A percentile compares a stretch with the other conserved stretches of the same genome.
Evolutionary conservation across 2,329 filamentous ascomycete genomes (phyloP).

Genomic region (Colletotrichum plurivorum): DNA sequence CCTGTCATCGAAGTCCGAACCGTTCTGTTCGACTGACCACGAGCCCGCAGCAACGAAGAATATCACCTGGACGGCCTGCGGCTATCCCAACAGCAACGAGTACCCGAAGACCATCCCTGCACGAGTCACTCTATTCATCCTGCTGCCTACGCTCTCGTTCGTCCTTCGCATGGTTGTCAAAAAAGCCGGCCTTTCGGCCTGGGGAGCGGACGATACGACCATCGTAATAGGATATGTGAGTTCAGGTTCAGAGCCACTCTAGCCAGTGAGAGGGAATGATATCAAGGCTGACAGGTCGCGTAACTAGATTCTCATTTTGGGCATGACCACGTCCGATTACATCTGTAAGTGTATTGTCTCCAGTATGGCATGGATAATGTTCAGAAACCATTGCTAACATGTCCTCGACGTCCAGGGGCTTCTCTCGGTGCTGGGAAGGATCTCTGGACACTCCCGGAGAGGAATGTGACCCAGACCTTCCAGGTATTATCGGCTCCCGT

Average conservation of each 20-base stretch:
- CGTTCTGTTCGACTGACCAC: background rate
- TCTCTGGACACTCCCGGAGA: constrained; percentile 22
- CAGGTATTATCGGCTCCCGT: background rate
- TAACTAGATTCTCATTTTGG: background rate
- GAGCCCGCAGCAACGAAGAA: constrained; percentile 8
- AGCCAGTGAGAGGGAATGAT: background rate
- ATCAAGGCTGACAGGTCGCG: background rate
- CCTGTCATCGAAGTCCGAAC: background rate
- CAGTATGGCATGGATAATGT: too few species aligned
- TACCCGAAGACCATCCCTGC: background rate
- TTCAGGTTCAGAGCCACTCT: background rate
- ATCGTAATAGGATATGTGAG: constrained; percentile 28
- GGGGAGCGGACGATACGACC: constrained; percentile 28
- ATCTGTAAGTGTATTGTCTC: background rate
- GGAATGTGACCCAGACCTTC: constrained; percentile 4
- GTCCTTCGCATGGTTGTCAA: constrained; percentile 17
- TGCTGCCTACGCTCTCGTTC: constrained; percentile 19
- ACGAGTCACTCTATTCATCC: background rate
- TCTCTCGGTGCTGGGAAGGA: constrained; percentile 25
- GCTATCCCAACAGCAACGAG: constrained; percentile 5
- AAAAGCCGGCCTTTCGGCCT: background rate
- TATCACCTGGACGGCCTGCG: constrained; percentile 25
- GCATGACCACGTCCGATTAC: background rate
- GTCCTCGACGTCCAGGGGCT: background rate
- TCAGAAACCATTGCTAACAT: too few species aligned